Evolutionary conservation across 2,329 filamentous ascomycete species (phyloP).

Genomic region (Colletotrichum falcatum): DNA sequence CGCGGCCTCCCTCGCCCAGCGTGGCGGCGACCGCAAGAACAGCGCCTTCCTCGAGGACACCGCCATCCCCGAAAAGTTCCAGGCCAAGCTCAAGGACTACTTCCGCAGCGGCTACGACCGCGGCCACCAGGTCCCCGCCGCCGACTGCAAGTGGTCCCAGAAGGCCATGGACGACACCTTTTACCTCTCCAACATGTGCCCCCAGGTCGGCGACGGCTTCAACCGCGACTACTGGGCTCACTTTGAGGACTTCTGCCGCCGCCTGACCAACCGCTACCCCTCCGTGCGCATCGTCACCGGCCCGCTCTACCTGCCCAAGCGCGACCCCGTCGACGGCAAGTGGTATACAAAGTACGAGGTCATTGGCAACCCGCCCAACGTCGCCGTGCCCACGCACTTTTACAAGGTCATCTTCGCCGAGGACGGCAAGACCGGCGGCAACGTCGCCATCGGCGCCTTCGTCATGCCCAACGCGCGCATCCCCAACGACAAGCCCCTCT

Average conservation of each 20-base stretch:
- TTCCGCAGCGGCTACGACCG: conserved; percentile 94
- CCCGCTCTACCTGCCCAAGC: conserved; percentile 89
- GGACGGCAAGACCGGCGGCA: conserved; percentile 76
- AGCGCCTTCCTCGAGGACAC: conserved; percentile 86
- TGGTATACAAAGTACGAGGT: conserved; percentile 97
- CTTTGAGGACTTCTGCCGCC: conserved; percentile 95
- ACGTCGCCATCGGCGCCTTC: conserved; percentile 92
- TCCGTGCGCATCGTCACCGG: conserved; percentile 93
- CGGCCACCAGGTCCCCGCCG: conserved; percentile 96
- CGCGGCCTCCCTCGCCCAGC: conserved; percentile 79
- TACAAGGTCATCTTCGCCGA: conserved; percentile 99
- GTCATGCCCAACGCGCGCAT: conserved; percentile 94
- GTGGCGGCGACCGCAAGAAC: conserved; percentile 85
- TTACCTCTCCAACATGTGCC: conserved; percentile 94
- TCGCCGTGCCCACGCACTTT: conserved; percentile 97
- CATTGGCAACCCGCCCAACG: conserved; percentile 91
- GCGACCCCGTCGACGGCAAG: conserved; percentile 86
- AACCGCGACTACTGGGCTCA: conserved; percentile 99
- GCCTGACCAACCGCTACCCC: conserved; percentile 84
- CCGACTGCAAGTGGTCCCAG: conserved; percentile 96
- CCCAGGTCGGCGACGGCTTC: conserved; percentile 97
- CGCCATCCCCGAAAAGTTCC: conserved; percentile 84
- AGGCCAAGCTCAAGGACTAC: conserved; percentile 92
- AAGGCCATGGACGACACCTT: conserved; percentile 96
- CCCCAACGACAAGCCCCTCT: conserved; percentile 85